These are phyloP conservation scores for Calonectria multiphialidica DNA, from an alignment of 2,329 filamentous ascomycete species.

Conservation along the genomic window DNA sequence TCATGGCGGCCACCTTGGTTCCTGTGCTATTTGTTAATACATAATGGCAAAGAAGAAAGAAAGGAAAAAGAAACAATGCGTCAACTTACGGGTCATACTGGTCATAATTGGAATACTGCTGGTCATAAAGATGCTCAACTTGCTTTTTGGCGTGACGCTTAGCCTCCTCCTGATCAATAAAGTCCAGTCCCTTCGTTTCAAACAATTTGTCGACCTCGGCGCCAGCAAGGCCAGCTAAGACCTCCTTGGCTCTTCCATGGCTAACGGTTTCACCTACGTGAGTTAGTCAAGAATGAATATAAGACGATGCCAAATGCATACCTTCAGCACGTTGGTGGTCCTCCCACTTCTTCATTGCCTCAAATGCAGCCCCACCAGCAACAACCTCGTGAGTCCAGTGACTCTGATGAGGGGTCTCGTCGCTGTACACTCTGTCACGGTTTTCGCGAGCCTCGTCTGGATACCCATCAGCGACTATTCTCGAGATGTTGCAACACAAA, in stretches of 20 bases:
- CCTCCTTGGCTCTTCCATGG: conserved; percentile 83
- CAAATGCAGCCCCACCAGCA: conserved; percentile 82
- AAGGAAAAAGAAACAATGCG: too few species aligned
- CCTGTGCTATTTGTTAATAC: conserved; percentile 16
- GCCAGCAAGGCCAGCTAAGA: conserved; percentile 78
- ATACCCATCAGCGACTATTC: neutral
- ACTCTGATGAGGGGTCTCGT: conserved; percentile 62
- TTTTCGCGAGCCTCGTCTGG: conserved; percentile 18
- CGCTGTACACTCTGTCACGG: conserved; percentile 58
- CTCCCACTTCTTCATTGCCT: conserved; percentile 84
- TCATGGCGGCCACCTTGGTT: conserved; percentile 40
- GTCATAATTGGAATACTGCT: conserved; percentile 58
- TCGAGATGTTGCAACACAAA: neutral
- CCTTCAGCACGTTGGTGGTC: conserved; percentile 77
- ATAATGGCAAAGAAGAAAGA: neutral
- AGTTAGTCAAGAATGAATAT: neutral
- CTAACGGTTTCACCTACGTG: conserved; percentile 65
- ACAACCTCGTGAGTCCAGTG: conserved; percentile 80
- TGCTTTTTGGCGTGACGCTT: conserved; percentile 70
- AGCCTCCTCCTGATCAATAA: conserved; percentile 68
- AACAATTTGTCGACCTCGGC: conserved; percentile 82
- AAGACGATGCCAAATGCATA: neutral
- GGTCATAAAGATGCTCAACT: conserved; percentile 70
- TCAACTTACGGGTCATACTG: conserved; percentile 69
- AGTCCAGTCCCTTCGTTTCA: conserved; percentile 77